phyloP scores from a whole-genome alignment of 2,329 filamentous ascomycete genomes.

The Fusarium sp. region DNA sequence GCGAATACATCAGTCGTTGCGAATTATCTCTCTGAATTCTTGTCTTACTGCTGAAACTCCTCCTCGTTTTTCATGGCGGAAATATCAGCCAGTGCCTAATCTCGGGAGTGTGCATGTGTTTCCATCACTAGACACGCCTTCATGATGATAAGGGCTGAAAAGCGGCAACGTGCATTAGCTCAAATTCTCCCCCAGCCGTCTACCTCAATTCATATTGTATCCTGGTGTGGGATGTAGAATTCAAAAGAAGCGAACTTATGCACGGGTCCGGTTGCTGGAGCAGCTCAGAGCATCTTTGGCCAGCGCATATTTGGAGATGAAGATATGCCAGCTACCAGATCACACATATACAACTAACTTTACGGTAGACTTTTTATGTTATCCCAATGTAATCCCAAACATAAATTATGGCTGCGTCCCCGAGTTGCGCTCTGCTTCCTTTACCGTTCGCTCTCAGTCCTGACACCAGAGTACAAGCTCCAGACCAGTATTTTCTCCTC shows the following conservation, averaged over 20 bases:
- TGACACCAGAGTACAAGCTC: background rate
- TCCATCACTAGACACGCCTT: background rate
- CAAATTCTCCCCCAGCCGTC: background rate
- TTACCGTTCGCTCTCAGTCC: no score
- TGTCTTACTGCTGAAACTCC: background rate
- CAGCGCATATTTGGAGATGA: background rate
- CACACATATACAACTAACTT: background rate
- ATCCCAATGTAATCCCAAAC: no score
- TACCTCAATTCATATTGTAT: background rate
- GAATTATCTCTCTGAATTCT: background rate
- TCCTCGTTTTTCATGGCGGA: no score
- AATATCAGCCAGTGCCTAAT: background rate
- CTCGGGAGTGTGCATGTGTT: background rate
- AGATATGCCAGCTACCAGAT: background rate
- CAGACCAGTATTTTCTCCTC: background rate
- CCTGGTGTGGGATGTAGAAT: background rate
- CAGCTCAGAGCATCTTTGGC: background rate
- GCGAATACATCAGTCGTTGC: background rate
- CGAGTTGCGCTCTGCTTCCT: background rate
- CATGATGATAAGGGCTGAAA: background rate
- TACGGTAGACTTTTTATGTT: background rate
- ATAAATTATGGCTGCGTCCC: background rate
- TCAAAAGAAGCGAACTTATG: background rate
- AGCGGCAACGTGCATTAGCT: background rate
- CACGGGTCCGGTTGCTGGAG: background rate